Conservation (phyloP, 2,329 filamentous ascomycete genomes). For the Penicillium verrucosum region DNA sequence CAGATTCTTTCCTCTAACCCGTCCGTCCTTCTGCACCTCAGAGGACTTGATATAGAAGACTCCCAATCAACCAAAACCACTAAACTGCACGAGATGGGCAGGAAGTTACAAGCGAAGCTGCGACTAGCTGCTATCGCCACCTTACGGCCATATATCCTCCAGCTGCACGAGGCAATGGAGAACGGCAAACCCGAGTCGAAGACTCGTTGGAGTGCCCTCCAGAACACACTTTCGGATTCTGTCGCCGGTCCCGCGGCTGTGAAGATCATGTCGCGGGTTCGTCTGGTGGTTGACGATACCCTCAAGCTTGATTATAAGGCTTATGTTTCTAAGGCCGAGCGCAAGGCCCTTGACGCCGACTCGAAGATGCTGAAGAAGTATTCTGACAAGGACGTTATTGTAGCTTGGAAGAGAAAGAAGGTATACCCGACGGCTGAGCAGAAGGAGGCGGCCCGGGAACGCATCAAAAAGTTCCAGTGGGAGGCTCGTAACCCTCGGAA, state of each 20-base stretch:
- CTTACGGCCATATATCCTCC: slow-evolving; percentile 28
- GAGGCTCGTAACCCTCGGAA: background rate
- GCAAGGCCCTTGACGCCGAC: slow-evolving; percentile 22
- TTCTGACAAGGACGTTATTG: slow-evolving; percentile 23
- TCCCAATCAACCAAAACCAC: background rate
- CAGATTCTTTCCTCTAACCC: slow-evolving; percentile 26
- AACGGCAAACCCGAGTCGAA: slow-evolving; percentile 7
- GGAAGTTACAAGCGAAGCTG: slow-evolving; percentile 27
- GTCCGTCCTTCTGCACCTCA: slow-evolving; percentile 28
- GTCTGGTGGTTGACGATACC: slow-evolving; percentile 37
- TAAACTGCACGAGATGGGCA: slow-evolving; percentile 25
- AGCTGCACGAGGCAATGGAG: slow-evolving; percentile 31
- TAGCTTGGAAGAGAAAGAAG: slow-evolving; percentile 10
- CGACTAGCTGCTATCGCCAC: slow-evolving; percentile 21
- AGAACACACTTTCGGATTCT: slow-evolving; percentile 20
- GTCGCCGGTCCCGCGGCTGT: slow-evolving; percentile 24
- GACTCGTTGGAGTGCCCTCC: slow-evolving; percentile 1
- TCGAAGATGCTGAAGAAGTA: slow-evolving; percentile 32
- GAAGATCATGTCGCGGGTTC: slow-evolving; percentile 27
- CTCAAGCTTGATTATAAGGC: slow-evolving; percentile 25
- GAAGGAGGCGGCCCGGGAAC: slow-evolving; percentile 17
- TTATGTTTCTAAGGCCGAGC: slow-evolving; percentile 25
- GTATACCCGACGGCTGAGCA: slow-evolving; percentile 28
- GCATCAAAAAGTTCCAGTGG: slow-evolving; percentile 1
- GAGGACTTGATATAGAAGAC: slow-evolving; percentile 24